These are phyloP conservation scores for Glycyrrhiza uralensis DNA, from an alignment of 306 rosid genomes.

Conservation along the genomic window DNA sequence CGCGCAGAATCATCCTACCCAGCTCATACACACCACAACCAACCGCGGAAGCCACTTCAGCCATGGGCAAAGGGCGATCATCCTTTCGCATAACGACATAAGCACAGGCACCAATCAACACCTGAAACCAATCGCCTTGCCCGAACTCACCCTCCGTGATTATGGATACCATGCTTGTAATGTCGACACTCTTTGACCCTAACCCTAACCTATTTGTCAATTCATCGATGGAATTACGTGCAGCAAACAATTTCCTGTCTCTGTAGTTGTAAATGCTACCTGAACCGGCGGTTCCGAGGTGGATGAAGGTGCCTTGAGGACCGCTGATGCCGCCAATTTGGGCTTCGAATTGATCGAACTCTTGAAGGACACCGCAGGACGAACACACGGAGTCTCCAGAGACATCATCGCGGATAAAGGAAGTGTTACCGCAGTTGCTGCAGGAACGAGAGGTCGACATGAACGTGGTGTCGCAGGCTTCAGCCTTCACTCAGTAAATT, in stretches of 20 bases:
- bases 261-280: conserved; percentile 42
- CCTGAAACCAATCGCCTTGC: conserved; percentile 58
- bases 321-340: conserved; percentile 51
- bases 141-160: conserved; percentile 71
- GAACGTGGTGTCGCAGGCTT: no score
- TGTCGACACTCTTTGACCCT: conserved; percentile 26
- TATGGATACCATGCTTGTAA: conserved; percentile 40
- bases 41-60: conserved; percentile 46
- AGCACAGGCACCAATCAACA: conserved; percentile 66
- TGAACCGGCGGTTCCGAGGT: conserved; percentile 51
- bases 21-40: conserved; percentile 54
- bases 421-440: conserved; percentile 35
- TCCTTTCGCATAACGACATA: conserved; percentile 62
- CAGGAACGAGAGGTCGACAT: conserved; percentile 36
- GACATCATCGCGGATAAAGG: conserved; percentile 43
- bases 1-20: conserved; percentile 61
- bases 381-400: conserved; percentile 38
- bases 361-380: conserved; percentile 50
- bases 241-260: conserved; percentile 46
- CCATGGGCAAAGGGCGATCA: conserved; percentile 47
- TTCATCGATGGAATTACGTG: conserved; percentile 43
- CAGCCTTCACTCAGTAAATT: no score
- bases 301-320: conserved; percentile 55
- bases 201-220: conserved; percentile 44
- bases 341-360: conserved; percentile 48